phyloP scores from a whole-genome alignment of 306 rosid genomes.

The Rosa persica region DNA sequence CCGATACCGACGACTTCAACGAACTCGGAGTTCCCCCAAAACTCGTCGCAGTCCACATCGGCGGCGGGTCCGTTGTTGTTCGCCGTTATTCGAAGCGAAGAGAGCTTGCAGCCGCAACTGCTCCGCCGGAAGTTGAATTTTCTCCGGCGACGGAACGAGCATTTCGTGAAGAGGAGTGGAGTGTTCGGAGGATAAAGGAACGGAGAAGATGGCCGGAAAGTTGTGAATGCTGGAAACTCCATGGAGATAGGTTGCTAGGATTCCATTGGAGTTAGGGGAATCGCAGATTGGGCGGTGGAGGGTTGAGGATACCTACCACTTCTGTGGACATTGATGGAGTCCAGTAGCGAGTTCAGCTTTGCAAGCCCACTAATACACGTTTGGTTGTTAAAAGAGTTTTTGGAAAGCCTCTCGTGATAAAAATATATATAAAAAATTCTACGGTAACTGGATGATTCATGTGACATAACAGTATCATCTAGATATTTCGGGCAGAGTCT shows the following conservation, averaged over 20 bases:
- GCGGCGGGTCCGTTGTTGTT: constrained; percentile 24
- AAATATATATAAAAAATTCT: no score
- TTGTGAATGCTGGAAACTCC: constrained; percentile 50
- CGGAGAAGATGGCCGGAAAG: constrained; percentile 34
- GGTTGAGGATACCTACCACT: neutral
- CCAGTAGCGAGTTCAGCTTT: no score
- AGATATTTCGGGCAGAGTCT: no score
- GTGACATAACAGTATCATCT: no score
- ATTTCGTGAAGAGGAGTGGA: constrained; percentile 25
- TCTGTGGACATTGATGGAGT: neutral
- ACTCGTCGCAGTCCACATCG: constrained; percentile 33
- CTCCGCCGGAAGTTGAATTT: constrained; percentile 23
- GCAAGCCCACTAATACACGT: no score
- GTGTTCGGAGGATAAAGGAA: constrained; percentile 41
- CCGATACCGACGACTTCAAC: constrained; percentile 85
- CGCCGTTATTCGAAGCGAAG: constrained; percentile 34
- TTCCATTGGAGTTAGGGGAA: neutral
- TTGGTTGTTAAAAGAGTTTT: no score
- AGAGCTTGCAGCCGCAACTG: constrained; percentile 23
- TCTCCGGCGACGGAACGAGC: constrained; percentile 21
- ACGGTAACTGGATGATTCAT: no score
- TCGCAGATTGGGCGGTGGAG: constrained; percentile 15
- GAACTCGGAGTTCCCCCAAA: constrained; percentile 45
- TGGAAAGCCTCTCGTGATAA: no score
- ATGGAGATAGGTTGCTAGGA: constrained; percentile 17